Evolutionary conservation across 2,329 filamentous ascomycete species (phyloP), one percentile per base, ranked within the genome.

Genomic region (Tolypocladium pustulatum): DNA sequence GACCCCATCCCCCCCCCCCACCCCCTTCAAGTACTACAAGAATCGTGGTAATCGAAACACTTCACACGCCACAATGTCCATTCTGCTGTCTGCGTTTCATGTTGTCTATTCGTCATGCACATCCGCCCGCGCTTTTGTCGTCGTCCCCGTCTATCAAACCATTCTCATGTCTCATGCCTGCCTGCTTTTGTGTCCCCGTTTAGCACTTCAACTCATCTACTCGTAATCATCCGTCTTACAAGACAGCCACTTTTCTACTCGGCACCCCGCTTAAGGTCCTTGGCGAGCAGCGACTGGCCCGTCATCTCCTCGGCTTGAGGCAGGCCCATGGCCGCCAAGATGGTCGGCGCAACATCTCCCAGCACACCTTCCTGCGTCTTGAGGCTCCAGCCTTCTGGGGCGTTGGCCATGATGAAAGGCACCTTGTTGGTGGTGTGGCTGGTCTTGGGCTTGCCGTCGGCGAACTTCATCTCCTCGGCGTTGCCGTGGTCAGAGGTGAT

Each of bases 371-470:
- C 86, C 59, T 84, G 81, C 78, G 91, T 88, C 80, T 90, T 87
- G 68, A 99, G 78, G 67, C 85, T 90, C 87, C 89, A 97, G 66
- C 90, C 89, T 70, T 89, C 83, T 46, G 94, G 94, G 10, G 92
- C 92, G 73, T 97, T 99, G 72, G 92, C 91, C 92, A 99, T 96
- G 75, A 97, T 85, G 72, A 99, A 93, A 12, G 94, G 94, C 57
- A 99, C 94, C 66, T 94, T 94, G 83, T 99, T 99, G 65, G 89
- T 92, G 53, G 94, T 99, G 81, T 99, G 94, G 56, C 90, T 93
- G 10, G 94, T 99, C 85, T 99, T 99, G 67, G 94, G 94, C 72
- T 91, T 96, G 73, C 92, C 91, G 73, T 97, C 90, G 66, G 90
- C 79, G 71, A 91, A 97, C 76, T 97, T 88, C 94, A 99, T 99